phyloP scores from a whole-genome alignment of 2,329 filamentous ascomycete genomes.

The Diaporthe capsici region DNA sequence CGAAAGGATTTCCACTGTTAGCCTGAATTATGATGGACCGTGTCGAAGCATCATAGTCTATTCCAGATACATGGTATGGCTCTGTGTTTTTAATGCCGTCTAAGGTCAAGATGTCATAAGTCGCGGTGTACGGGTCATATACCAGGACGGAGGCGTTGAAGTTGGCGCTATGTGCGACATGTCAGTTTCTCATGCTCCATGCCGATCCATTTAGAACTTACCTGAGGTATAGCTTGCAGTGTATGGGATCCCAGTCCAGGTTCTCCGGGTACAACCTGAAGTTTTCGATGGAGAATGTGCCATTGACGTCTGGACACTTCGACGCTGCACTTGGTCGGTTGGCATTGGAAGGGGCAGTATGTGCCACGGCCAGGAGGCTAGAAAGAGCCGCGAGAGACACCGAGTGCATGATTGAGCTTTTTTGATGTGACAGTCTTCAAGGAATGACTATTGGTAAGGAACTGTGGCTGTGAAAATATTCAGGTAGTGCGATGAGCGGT shows the following conservation, averaged over 20 bases:
- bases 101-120: background rate
- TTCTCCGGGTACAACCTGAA: background rate
- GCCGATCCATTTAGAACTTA: background rate
- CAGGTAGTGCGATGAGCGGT: background rate
- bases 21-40: background rate
- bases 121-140: background rate
- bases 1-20: background rate
- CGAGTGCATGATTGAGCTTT: background rate
- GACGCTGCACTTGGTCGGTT: background rate
- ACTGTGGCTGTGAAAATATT: background rate
- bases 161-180: background rate
- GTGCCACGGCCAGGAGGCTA: background rate
- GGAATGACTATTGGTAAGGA: background rate
- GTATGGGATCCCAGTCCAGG: background rate
- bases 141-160: background rate
- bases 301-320: background rate
- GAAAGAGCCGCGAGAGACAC: background rate
- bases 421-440: background rate
- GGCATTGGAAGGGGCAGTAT: background rate
- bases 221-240: conserved; percentile 2
- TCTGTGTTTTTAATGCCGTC: background rate
- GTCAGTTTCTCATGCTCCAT: background rate
- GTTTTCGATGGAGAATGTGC: background rate
- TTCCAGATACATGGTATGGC: background rate
- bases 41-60: background rate